Conservation (phyloP, 1,284 basidiomycete species). For the Macrocystidia cucumis region DNA sequence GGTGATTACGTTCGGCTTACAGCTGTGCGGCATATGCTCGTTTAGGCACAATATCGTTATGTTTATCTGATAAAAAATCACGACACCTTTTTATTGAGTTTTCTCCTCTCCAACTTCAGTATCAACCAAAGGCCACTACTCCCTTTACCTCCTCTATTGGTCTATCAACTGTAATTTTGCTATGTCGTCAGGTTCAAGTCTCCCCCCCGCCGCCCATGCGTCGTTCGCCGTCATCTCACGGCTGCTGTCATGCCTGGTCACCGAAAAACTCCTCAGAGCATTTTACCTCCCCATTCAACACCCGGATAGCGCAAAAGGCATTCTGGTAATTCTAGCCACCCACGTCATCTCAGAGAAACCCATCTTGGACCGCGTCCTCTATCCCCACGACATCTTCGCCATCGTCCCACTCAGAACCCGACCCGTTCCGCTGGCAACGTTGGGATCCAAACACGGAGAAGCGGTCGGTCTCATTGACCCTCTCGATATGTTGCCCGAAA, state of each 20-base stretch:
- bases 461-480: conserved; percentile 35
- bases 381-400: conserved; percentile 25
- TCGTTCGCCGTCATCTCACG: conserved; percentile 37
- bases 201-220: conserved; percentile 27
- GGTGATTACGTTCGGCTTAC: too few relatives aligned
- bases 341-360: conserved; percentile 22
- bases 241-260: conserved; percentile 37
- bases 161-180: too few relatives aligned
- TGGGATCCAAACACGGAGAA: conserved; percentile 21
- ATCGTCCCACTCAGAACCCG: conserved; percentile 28
- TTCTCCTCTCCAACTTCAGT: too few relatives aligned
- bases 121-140: too few relatives aligned
- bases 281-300: conserved; percentile 31
- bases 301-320: conserved; percentile 19
- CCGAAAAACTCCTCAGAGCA: conserved; percentile 33
- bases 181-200: conserved; percentile 26
- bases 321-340: conserved; percentile 28
- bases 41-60: too few relatives aligned
- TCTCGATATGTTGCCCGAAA: conserved; percentile 36
- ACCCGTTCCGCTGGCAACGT: conserved; percentile 24
- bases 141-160: too few relatives aligned
- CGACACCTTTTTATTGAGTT: too few relatives aligned
- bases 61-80: too few relatives aligned
- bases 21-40: too few relatives aligned
- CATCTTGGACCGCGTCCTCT: conserved; percentile 18